Base-by-base conservation (phyloP, 2,329 filamentous ascomycete species). In the Phialophora verrucosa region DNA sequence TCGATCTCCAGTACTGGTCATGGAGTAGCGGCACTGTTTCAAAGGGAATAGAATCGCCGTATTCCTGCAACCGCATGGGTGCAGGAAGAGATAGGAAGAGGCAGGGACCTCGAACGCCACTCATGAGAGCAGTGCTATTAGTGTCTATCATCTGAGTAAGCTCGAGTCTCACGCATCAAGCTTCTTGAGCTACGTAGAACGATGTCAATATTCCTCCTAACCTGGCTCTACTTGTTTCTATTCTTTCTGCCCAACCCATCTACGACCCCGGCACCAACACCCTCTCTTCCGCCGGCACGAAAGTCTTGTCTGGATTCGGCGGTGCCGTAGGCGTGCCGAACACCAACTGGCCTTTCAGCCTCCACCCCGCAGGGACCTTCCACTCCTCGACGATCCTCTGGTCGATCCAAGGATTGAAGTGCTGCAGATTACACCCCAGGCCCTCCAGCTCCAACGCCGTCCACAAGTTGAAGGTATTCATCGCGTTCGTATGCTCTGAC, bases 401-500 rank as follows among this genome's bases (percentile, higher is more conserved):
- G n/a, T 59, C 56, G 20, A 59, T 49, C 2, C 8, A 31, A 4
- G 56, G 56, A 11, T 59, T 59, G 17, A 47, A 47, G 25, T 59
- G 56, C 56, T 59, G 56, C 2, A 59, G 27, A 31, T 47, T 59
- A n/a, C 35, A 47, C 2, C 56, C 56, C 5, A 59, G 27, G 1
- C 56, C 56, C 8, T 59, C 56, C 4, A 47, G 25, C 11, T 44
- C 42, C 35, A 59, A 11, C 2, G 56, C 56, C 11, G 56, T 49
- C 56, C 56, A 59, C 27, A 59, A 10, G 17, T 47, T 59, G 7
- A 59, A 49, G 4, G 56, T 31, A 5, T 44, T 27, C 56, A 59
- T 59, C 12, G 56, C 56, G n/a, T 59, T 59, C 6, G 35, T 59
- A 8, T 59, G 56, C 11, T 59, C 56, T 1, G 56, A n/a, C 35